These are phyloP conservation scores for Trichoderma oligosporum DNA, from an alignment of 2,329 filamentous ascomycete species.

Conservation along the genomic window DNA sequence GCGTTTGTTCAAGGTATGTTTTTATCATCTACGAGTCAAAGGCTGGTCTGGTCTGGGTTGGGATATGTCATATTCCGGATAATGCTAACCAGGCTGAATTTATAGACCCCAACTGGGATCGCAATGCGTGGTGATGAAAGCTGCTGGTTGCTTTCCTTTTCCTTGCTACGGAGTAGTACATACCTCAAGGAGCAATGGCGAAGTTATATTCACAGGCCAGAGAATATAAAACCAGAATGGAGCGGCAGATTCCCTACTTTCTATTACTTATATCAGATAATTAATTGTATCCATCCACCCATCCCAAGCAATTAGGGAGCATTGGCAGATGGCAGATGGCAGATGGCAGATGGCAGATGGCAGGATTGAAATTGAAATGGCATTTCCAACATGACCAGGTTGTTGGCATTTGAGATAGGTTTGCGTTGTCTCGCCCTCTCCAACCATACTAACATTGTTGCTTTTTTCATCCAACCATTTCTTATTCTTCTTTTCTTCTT, in stretches of 20 bases:
- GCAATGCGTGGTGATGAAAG: slow-evolving; percentile 70
- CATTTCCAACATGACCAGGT: not conserved
- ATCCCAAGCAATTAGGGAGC: not conserved
- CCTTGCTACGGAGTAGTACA: not conserved
- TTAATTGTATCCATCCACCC: no score
- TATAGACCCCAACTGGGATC: slow-evolving; percentile 82
- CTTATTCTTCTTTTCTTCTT: not conserved
- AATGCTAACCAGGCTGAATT: not conserved
- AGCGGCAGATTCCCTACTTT: not conserved
- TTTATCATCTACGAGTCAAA: no score
- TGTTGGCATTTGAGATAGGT: not conserved
- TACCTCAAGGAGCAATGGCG: not conserved
- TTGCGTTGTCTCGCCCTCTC: not conserved
- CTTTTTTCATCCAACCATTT: not conserved
- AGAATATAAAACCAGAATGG: no score
- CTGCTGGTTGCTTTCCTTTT: no score
- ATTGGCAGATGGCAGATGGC: not conserved
- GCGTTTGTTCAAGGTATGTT: slow-evolving; percentile 87
- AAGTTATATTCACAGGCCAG: not conserved
- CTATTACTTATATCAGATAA: not conserved
- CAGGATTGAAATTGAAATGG: not conserved
- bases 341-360: not conserved
- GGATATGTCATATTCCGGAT: not conserved
- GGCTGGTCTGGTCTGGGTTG: not conserved
- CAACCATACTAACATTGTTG: not conserved